Conservation (phyloP, 495 filamentous ascomycete species). For the Aspergillus bertholletiae region DNA sequence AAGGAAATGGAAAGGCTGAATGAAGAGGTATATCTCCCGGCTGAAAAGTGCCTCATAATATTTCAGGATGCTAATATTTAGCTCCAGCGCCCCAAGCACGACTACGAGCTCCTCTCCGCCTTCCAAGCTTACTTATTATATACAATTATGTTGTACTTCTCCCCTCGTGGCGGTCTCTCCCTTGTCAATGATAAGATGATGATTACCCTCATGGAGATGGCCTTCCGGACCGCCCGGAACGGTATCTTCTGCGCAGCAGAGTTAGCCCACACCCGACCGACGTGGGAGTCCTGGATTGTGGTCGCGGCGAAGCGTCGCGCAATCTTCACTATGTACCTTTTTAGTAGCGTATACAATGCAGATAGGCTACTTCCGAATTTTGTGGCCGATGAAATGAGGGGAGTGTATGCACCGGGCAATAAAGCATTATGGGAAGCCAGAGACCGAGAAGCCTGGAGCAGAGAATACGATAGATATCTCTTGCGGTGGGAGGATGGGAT, state of each 20-base stretch:
- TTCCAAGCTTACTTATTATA: conserved; percentile 51
- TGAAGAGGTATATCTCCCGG: conserved; percentile 7
- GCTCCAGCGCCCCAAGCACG: conserved; percentile 10
- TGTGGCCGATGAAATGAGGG: conserved; percentile 34
- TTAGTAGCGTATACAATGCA: conserved; percentile 39
- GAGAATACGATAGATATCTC: conserved; percentile 36
- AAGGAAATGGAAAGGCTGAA: conserved; percentile 36
- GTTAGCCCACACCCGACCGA: conserved; percentile 27
- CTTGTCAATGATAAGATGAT: conserved; percentile 29
- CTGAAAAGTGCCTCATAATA: no score
- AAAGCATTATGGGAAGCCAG: conserved; percentile 35
- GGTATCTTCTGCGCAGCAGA: conserved; percentile 41
- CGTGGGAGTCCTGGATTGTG: conserved; percentile 50
- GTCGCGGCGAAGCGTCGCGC: conserved; percentile 43
- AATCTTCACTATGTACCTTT: conserved; percentile 46
- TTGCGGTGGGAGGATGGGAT: conserved; percentile 34
- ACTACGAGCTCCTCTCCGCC: conserved; percentile 32
- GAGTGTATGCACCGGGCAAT: conserved; percentile 26
- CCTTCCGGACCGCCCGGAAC: conserved; percentile 33
- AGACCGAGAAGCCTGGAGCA: conserved; percentile 32
- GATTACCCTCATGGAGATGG: conserved; percentile 45
- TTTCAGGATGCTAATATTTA: no score
- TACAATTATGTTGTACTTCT: conserved; percentile 41
- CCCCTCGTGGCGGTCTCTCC: conserved; percentile 12
- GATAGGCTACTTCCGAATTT: conserved; percentile 39